Percentiles rank a stretch among this genome's conserved stretches.
Conservation (phyloP, 2,329 filamentous ascomycete species). For the Ceratocystis ficicola region DNA sequence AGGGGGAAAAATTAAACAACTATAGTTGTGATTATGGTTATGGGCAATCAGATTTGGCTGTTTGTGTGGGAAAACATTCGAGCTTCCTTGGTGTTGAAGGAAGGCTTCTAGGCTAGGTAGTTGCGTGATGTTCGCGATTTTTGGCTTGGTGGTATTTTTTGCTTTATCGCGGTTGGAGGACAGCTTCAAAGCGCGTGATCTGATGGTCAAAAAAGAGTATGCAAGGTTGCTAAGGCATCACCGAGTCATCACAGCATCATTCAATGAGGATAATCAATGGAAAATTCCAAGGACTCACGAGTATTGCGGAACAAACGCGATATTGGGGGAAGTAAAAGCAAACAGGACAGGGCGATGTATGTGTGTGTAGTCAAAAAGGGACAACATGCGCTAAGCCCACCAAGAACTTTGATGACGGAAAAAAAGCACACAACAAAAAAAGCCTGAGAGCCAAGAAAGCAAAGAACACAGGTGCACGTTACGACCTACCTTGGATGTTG, state of each 20-base stretch:
- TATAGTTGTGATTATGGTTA: too few species aligned
- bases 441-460: background rate
- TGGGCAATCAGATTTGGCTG: background rate
- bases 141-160: background rate
- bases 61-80: background rate
- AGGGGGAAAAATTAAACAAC: background rate
- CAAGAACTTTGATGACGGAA: background rate
- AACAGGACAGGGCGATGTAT: background rate
- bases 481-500: slow-evolving; percentile 36
- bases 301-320: background rate
- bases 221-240: background rate
- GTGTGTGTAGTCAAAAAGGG: background rate
- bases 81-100: background rate
- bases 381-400: background rate
- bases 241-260: background rate
- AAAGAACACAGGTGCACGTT: background rate
- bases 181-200: background rate
- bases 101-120: slow-evolving; percentile 2
- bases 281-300: background rate
- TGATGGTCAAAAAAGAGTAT: background rate
- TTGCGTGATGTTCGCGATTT: slow-evolving; percentile 1
- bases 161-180: background rate
- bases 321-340: background rate
- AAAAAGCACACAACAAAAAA: background rate
- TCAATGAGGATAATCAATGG: background rate